Percentiles rank a stretch among this genome's conserved stretches.
Evolutionary conservation across 1,284 basidiomycete genomes (phyloP).

Genomic region (Moniliophthora roreri): DNA sequence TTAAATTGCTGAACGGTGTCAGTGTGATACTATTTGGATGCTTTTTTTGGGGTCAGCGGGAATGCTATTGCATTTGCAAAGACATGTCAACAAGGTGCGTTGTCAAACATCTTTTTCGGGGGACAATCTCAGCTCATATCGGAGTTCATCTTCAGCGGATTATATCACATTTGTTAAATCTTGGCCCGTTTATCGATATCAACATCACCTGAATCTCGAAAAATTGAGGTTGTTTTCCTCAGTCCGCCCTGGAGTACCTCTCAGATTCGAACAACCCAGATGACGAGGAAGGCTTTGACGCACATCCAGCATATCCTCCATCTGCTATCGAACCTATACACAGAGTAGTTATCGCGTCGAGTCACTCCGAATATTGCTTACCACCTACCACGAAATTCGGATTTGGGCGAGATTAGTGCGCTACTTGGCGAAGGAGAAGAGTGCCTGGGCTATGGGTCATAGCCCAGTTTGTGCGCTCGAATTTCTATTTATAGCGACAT

Average conservation of each 20-base stretch:
- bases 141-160: conserved; percentile 87
- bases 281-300: conserved; percentile 17
- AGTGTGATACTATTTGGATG: conserved; percentile 86
- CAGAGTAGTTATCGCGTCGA: conserved; percentile 67
- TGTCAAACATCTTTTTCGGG: not conserved
- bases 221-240: conserved; percentile 86
- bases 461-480: too few relatives aligned
- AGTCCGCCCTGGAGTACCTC: conserved; percentile 94
- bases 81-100: conserved; percentile 86
- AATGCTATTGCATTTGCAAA: conserved; percentile 97
- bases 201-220: conserved; percentile 30
- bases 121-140: not conserved
- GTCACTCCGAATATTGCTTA: conserved; percentile 85
- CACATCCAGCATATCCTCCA: conserved; percentile 66
- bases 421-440: conserved; percentile 46
- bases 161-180: conserved; percentile 80
- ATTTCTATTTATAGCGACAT: too few relatives aligned
- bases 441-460: too few relatives aligned
- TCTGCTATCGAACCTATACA: conserved; percentile 76
- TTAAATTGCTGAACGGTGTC: conserved; percentile 91
- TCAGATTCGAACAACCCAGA: conserved; percentile 27
- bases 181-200: too few relatives aligned
- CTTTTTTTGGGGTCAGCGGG: conserved; percentile 97
- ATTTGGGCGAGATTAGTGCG: conserved; percentile 69
- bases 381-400: conserved; percentile 86